phyloP scores from a whole-genome alignment of 1,284 basidiomycete species.

The Sparassis latifolia region DNA sequence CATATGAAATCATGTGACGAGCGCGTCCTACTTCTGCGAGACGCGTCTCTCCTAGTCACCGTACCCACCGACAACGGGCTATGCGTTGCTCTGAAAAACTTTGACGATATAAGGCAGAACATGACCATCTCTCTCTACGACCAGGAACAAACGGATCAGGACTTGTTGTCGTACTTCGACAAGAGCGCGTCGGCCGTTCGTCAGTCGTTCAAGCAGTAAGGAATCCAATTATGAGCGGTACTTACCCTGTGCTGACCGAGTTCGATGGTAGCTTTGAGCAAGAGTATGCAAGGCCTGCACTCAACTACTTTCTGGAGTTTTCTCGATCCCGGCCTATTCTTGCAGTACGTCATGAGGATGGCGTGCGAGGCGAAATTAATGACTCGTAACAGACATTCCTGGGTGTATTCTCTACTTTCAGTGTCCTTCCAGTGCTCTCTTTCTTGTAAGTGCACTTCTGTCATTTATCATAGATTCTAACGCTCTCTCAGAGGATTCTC shows the following conservation, averaged over 20 bases:
- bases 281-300: background rate
- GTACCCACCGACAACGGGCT: no score
- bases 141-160: background rate
- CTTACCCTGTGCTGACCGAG: background rate
- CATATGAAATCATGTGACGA: no score
- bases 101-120: no score
- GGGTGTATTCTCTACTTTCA: conserved; percentile 1
- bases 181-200: conserved; percentile 6
- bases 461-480: background rate
- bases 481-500: conserved; percentile 4
- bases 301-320: background rate
- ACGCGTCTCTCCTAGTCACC: no score
- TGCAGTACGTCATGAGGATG: conserved; percentile 2
- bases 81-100: no score
- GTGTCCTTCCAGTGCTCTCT: conserved; percentile 5
- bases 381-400: conserved; percentile 3
- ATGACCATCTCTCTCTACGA: no score
- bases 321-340: conserved; percentile 3
- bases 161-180: conserved; percentile 7
- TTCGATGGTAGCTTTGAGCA: conserved; percentile 1
- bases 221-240: background rate
- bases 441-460: conserved; percentile 5
- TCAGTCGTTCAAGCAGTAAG: conserved; percentile 1
- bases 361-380: background rate
- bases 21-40: no score